Evolutionary conservation across 495 filamentous ascomycete genomes (phyloP), one percentile per base, ranked within the genome.

Genomic region (Jackrogersella multiformis): DNA sequence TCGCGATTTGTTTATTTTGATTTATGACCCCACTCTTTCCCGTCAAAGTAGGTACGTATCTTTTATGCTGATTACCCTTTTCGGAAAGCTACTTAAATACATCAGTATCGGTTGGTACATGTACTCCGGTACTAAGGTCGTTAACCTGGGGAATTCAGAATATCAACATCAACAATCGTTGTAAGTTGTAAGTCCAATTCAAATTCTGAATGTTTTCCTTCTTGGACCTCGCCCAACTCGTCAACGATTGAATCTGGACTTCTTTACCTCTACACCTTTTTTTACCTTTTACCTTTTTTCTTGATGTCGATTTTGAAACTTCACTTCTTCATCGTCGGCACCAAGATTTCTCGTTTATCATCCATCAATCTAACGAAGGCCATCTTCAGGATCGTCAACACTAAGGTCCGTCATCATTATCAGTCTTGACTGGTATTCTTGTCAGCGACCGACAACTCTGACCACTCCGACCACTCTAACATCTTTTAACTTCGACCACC

Each of bases 1-100:
- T 61, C 61, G 44, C 61, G 61, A 49, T 66, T 65, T 70, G 67
- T 70, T 70, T 70, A 53, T 70, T 70, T 70, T 70, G 67, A 70
- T 70, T 66, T 34, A 9, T 18, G 36, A 66, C 56, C 39, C 61
- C 67, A 65, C 56, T 53, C 23, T 39, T 65, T 51, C 53, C 67
- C 56, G 42, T 15, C 24, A 20, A 16, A 18, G 16, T 32, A 28
- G 20, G 51, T 69, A 69, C 49, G 56, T 66, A 60, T n/a, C 28
- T 12, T 59, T 49, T 10, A 64, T 63, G 60, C 54, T 54, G 36
- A 41, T 59, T 64, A 41, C 66, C 49, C 35, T 56, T 42, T 68
- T 55, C 10, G 15, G 57, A 7, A 12, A 49, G n/a, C n/a, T 26
- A n/a, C 15, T 46, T 46, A n/a, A 46, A 12, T 12, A 9, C n/a